These are phyloP conservation scores for Kurtzmaniella quercitrusa DNA, from an alignment of 1,139 yeast species.

Conservation along the genomic window DNA sequence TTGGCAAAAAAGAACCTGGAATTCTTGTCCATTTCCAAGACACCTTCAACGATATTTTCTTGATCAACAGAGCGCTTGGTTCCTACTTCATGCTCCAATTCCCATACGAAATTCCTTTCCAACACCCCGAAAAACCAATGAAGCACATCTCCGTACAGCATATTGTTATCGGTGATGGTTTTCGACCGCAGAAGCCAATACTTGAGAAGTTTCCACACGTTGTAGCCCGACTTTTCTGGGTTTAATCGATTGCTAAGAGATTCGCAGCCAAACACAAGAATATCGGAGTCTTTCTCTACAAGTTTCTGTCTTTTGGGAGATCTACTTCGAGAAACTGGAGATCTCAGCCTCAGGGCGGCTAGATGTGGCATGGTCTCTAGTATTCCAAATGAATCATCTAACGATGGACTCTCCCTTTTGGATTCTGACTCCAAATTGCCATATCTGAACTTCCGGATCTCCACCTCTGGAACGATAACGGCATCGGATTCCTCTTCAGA, in stretches of 20 bases:
- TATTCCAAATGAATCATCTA: constrained; percentile 3
- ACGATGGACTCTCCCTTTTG: neutral
- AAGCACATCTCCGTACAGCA: neutral
- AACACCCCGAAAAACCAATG: constrained; percentile 5
- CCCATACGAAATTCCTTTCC: neutral
- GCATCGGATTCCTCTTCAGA: constrained; percentile 21
- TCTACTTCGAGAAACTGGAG: constrained; percentile 12
- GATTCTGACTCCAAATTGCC: constrained; percentile 8
- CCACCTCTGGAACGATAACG: constrained; percentile 6
- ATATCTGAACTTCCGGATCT: constrained; percentile 4
- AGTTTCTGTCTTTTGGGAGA: neutral
- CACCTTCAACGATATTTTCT: constrained; percentile 8
- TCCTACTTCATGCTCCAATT: neutral
- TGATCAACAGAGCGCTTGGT: neutral
- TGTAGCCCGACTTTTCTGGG: constrained; percentile 3
- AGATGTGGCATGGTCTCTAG: constrained; percentile 10
- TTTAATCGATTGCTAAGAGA: constrained; percentile 1
- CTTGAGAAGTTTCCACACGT: constrained; percentile 5
- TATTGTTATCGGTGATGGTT: neutral
- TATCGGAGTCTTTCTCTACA: neutral
- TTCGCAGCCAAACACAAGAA: constrained; percentile 5
- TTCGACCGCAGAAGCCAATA: constrained; percentile 2
- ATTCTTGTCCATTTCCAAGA: constrained; percentile 16
- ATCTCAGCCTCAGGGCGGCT: constrained; percentile 13
- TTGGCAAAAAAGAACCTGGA: neutral